Base-by-base conservation (phyloP, 2,329 filamentous ascomycete genomes). In the Chaetomium strumarium region DNA sequence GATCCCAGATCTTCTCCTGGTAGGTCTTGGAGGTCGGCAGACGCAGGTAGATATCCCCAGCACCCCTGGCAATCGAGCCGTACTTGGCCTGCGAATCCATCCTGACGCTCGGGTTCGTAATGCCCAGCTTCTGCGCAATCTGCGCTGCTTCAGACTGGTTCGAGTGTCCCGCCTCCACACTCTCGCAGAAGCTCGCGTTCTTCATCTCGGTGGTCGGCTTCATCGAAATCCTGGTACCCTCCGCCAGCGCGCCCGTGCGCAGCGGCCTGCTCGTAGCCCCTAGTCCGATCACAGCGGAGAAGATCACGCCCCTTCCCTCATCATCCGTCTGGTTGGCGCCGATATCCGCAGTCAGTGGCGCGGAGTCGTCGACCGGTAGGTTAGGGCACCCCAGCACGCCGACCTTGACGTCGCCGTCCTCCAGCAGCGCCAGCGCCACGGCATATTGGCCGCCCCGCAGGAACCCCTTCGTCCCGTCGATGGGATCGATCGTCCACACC, bases 1-100 rank as follows among this genome's bases (percentile, higher is more conserved):
- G 93, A 67, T 99, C 93, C 93, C 93, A 99, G 62, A 99, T 99
- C 81, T 99, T 99, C 78, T 99, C 93, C 69, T 95, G 84, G 73
- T 99, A 99, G 49, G 86, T 85, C 67, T 82, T 87, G 55, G 66
- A 68, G 5, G 89, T 86, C 3, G 93, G 93, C 53, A 99, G 74
- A 49, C 95, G 82, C 53, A 99, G 79, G 72, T 99, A 99, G 60
- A 99, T 85, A 66, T 99, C 93, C 46, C 91, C 93, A 5, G 91
- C 90, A 42, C 93, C 93, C 58, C 93, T 80, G 34, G 93, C 93
- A 67, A 99, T 95, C 34, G 88, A 93, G 57, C 86, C 92, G 72
- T 99, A 99, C 73, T 99, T 99, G 63, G 93, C 92, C 73, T 99
- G 93, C 48, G 89, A 95, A 74, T 99, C 93, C 86, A 99, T 93